Conservation (phyloP, 2,329 filamentous ascomycete genomes). For the Pseudogymnoascus sp. region DNA sequence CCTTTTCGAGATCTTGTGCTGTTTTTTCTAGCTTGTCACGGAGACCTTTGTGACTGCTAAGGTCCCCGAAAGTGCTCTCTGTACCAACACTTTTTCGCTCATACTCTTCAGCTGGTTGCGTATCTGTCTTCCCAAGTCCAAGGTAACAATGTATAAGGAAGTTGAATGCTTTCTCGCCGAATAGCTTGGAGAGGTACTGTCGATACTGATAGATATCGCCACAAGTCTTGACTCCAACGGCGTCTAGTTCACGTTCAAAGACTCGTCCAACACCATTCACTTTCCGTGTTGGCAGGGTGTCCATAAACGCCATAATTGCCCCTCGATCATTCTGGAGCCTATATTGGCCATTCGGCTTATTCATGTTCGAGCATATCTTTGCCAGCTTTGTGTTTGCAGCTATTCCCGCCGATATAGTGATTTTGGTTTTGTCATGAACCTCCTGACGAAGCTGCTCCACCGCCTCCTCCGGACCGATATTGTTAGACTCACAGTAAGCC, state of each 20-base stretch:
- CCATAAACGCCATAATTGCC: conserved; percentile 80
- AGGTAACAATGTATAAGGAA: conserved; percentile 80
- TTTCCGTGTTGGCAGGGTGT: conserved; percentile 72
- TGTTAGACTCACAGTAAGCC: conserved; percentile 63
- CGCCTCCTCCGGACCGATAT: conserved; percentile 60
- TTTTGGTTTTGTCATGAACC: conserved; percentile 64
- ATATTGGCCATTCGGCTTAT: conserved; percentile 95
- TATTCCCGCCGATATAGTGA: conserved; percentile 91
- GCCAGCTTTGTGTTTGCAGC: conserved; percentile 88
- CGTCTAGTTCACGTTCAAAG: conserved; percentile 80
- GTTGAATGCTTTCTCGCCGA: conserved; percentile 83
- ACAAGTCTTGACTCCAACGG: conserved; percentile 79
- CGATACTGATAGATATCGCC: conserved; percentile 77
- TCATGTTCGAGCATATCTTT: conserved; percentile 91
- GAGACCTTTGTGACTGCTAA: conserved; percentile 58
- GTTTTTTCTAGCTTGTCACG: conserved; percentile 70
- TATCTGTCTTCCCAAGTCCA: conserved; percentile 73
- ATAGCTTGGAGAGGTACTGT: conserved; percentile 64
- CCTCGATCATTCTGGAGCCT: conserved; percentile 60
- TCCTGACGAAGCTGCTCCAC: conserved; percentile 71
- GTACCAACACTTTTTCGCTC: conserved; percentile 92
- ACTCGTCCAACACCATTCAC: conserved; percentile 94
- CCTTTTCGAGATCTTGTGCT: conserved; percentile 79
- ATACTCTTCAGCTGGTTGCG: conserved; percentile 81
- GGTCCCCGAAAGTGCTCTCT: conserved; percentile 81